A percentile compares a stretch with the other conserved stretches of the same genome.
These are phyloP conservation scores for Pythium scleroteichum DNA, from an alignment of 352 stramenopile genomes.

Conservation along the genomic window DNA sequence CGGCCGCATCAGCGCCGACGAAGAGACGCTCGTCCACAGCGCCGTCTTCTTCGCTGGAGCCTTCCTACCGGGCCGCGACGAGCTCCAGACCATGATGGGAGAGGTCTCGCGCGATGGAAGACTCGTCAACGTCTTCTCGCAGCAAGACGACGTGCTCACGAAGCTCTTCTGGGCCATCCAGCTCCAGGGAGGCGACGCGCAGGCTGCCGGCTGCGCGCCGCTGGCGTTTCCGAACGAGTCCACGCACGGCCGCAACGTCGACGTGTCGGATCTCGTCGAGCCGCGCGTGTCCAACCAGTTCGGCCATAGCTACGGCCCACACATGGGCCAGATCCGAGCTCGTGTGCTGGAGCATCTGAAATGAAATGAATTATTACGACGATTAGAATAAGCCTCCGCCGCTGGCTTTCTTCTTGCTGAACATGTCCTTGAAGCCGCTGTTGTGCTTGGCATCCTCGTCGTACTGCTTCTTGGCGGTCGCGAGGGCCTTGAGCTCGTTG, in stretches of 20 bases:
- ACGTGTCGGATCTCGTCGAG: slow-evolving; percentile 67
- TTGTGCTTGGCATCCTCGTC: slow-evolving; percentile 57
- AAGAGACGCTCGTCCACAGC: slow-evolving; percentile 38
- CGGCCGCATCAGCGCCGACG: neutral
- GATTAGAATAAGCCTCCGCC: slow-evolving; percentile 19
- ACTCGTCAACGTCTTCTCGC: slow-evolving; percentile 83
- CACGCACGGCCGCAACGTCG: slow-evolving; percentile 49
- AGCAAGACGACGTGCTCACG: slow-evolving; percentile 65
- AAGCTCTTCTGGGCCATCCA: slow-evolving; percentile 80
- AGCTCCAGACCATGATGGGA: slow-evolving; percentile 36
- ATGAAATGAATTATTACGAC: slow-evolving; percentile 5
- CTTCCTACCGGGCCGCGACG: slow-evolving; percentile 47
- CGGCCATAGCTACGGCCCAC: slow-evolving; percentile 71
- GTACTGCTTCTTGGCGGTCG: slow-evolving; percentile 53
- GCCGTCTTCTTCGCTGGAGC: slow-evolving; percentile 74
- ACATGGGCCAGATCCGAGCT: slow-evolving; percentile 63
- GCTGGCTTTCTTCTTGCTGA: slow-evolving; percentile 47
- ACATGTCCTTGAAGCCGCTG: slow-evolving; percentile 72
- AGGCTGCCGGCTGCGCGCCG: slow-evolving; percentile 56
- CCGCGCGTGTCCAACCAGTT: slow-evolving; percentile 69
- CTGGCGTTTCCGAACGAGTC: slow-evolving; percentile 27
- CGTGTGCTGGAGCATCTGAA: slow-evolving; percentile 51
- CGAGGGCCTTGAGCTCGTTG: slow-evolving; percentile 55
- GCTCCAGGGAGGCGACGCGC: slow-evolving; percentile 34
- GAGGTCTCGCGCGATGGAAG: slow-evolving; percentile 43